Evolutionary conservation across 176 grass and related monocot genomes (phyloP).

Genomic region (Pontederia paniculata): DNA sequence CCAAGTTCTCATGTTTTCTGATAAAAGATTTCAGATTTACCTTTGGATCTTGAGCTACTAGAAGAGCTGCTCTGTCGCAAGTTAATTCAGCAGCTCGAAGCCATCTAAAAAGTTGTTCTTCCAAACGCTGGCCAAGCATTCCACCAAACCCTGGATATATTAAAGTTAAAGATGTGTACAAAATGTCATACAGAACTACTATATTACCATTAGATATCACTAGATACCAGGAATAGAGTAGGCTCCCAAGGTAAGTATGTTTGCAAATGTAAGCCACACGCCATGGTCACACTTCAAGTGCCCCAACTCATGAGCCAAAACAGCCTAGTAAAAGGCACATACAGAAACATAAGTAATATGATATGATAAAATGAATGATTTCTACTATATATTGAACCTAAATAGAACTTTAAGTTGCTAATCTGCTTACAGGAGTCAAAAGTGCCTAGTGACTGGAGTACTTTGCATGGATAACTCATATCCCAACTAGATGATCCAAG

Average conservation of each 20-base stretch:
- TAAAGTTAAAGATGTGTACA: neutral
- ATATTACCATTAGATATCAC: neutral
- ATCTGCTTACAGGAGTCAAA: no score
- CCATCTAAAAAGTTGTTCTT: slow-evolving; percentile 89
- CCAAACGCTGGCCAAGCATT: slow-evolving; percentile 60
- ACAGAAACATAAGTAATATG: slow-evolving; percentile 8
- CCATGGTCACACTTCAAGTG: slow-evolving; percentile 96
- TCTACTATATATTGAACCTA: no score
- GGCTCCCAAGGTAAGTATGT: slow-evolving; percentile 82
- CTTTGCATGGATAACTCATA: no score
- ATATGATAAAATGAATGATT: no score
- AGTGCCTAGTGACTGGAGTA: no score
- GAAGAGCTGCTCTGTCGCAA: slow-evolving; percentile 90
- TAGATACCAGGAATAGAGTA: slow-evolving; percentile 63
- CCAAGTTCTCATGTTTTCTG: no score
- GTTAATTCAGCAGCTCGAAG: slow-evolving; percentile 85
- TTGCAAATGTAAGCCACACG: slow-evolving; percentile 92
- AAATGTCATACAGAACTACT: neutral
- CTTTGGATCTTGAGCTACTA: slow-evolving; percentile 81
- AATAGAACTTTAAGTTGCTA: no score
- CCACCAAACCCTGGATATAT: slow-evolving; percentile 49
- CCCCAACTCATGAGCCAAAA: slow-evolving; percentile 96
- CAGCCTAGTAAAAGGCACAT: slow-evolving; percentile 59
- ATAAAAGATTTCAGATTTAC: slow-evolving; percentile 22
- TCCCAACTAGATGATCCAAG: no score